These are phyloP conservation scores for Spiraea crenata DNA, from an alignment of 331 rosid species.

Conservation along the genomic window DNA sequence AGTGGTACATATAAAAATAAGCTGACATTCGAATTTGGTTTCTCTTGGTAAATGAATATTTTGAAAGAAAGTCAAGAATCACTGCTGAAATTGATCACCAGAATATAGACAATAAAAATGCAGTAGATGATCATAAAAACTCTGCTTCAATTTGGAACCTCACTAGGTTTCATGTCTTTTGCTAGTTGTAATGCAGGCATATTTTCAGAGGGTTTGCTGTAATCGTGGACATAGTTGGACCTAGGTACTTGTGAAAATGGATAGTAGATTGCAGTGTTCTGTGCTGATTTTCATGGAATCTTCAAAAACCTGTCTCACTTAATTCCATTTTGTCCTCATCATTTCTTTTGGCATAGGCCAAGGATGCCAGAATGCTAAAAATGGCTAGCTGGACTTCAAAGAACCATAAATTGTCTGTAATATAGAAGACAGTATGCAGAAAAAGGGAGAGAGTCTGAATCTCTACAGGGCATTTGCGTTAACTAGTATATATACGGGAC, in stretches of 20 bases:
- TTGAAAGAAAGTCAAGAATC: neutral
- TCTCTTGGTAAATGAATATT: neutral
- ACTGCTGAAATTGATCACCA: neutral
- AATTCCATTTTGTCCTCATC: slow-evolving; percentile 9
- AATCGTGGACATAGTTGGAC: neutral
- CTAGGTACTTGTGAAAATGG: neutral
- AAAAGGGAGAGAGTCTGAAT: slow-evolving; percentile 16
- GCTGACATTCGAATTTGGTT: slow-evolving; percentile 1
- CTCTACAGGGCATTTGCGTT: no score
- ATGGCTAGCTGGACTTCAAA: neutral
- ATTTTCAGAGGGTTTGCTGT: neutral
- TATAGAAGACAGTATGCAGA: slow-evolving; percentile 20
- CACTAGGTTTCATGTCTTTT: neutral
- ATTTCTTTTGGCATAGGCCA: slow-evolving; percentile 1
- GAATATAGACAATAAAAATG: neutral
- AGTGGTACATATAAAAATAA: neutral
- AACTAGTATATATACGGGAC: no score
- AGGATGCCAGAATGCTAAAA: slow-evolving; percentile 10
- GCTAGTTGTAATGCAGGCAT: neutral
- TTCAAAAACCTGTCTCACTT: slow-evolving; percentile 1
- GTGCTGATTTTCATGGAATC: neutral
- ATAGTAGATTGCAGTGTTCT: neutral
- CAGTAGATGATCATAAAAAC: neutral
- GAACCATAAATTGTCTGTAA: neutral
- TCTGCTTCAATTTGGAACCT: neutral